Percentiles rank a stretch among this genome's conserved stretches.
These are phyloP conservation scores for Heterobasidion irregulare DNA, from an alignment of 1,284 basidiomycete genomes.

Conservation along the genomic window DNA sequence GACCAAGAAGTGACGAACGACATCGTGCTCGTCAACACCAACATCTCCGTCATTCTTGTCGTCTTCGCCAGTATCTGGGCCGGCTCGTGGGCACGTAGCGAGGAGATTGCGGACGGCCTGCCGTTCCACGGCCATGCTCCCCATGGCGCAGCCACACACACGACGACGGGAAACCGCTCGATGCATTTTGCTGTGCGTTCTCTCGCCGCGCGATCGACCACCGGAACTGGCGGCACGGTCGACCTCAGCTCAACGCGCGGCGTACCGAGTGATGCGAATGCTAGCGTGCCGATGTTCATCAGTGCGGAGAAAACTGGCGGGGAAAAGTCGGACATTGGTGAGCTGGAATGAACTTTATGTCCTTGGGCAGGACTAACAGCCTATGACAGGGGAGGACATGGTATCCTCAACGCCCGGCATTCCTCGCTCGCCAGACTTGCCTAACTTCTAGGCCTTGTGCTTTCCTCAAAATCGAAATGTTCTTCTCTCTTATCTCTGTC, in stretches of 20 bases:
- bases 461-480: too few relatives aligned
- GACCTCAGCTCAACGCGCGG: not conserved
- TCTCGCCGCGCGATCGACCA: not conserved
- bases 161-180: not conserved
- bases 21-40: slow-evolving; percentile 15
- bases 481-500: too few relatives aligned
- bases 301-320: not conserved
- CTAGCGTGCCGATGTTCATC: not conserved
- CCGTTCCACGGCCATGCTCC: not conserved
- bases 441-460: too few relatives aligned
- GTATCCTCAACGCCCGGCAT: too few relatives aligned
- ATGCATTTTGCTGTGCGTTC: not conserved
- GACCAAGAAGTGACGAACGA: slow-evolving; percentile 17
- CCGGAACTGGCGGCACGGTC: not conserved
- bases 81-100: slow-evolving; percentile 3
- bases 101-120: not conserved
- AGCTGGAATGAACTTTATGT: not conserved
- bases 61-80: slow-evolving; percentile 22
- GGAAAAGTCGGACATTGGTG: not conserved
- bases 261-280: not conserved
- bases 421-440: too few relatives aligned
- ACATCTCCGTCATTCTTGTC: slow-evolving; percentile 16
- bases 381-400: too few relatives aligned
- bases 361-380: not conserved
- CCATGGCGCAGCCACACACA: too few relatives aligned